Base-by-base conservation (phyloP, 257 asterid genomes). In the Solanum megistacrolobum region DNA sequence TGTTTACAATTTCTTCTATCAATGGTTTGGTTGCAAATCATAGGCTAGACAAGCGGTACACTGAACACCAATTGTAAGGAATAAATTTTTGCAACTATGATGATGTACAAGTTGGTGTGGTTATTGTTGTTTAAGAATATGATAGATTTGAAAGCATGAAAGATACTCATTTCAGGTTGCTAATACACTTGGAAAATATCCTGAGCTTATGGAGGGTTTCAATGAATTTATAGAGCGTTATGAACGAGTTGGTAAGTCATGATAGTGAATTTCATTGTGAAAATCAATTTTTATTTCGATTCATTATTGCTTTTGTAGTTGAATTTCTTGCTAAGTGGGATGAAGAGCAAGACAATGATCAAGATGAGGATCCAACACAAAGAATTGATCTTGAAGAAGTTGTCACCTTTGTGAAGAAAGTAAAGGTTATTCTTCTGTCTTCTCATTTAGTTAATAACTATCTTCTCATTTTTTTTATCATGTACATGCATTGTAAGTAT, bases 151-250 rank as follows among this genome's bases (percentile, higher is more conserved):
- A 71, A 39, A 36, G 60, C 31, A 20, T 82, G 43, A 4, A 60
- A 58, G 23, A 66, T 36, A 23, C 52, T 79, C 65, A 34, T 88
- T 85, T 71, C 96, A 96, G 98, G 96, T 95, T 91, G 93, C 91
- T 89, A 96, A 94, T 90, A 86, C 93, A 88, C 93, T 96, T 87
- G 98, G 96, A 89, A 96, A 94, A 79, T 92, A 93, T 93, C 97
- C 98, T 55, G 98, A 95, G 93, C 98, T 95, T 79, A 91, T 94
- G 96, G 98, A 96, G 87, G 96, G 97, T 83, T 96, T 96, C 93
- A 92, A 90, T 83, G 95, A 94, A 82, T 94, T 96, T 92, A 89
- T 96, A 89, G 97, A 94, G 92, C 98, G 93, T 83, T 94, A 98
- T 87, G 98, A 94, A 60, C 68, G 96, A 89, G 94, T 94, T 88